Conservation (phyloP, 2,329 filamentous ascomycete genomes). For the Aciculosporium take region DNA sequence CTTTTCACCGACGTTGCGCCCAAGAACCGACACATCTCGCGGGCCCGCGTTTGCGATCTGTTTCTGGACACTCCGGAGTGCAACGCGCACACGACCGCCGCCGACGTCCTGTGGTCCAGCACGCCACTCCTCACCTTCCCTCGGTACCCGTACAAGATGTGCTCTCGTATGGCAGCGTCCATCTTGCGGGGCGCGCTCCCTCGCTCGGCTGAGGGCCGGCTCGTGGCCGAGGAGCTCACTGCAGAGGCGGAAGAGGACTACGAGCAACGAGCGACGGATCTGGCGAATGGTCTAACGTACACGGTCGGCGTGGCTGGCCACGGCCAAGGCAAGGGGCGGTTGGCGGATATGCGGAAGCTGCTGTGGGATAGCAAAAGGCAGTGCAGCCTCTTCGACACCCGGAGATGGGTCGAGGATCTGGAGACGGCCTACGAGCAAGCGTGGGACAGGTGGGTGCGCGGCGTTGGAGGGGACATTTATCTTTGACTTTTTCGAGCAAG, state of each 20-base stretch:
- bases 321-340: constrained; percentile 47
- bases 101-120: constrained; percentile 91
- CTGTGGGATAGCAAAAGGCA: constrained; percentile 74
- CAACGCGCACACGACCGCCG: constrained; percentile 94
- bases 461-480: constrained; percentile 87
- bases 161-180: constrained; percentile 90
- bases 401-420: constrained; percentile 77
- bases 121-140: constrained; percentile 84
- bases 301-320: constrained; percentile 26
- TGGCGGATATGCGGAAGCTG: constrained; percentile 66
- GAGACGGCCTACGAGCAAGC: constrained; percentile 80
- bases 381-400: constrained; percentile 82
- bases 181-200: constrained; percentile 85
- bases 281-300: constrained; percentile 54
- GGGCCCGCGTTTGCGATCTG: constrained; percentile 81
- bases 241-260: constrained; percentile 69
- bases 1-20: constrained; percentile 94
- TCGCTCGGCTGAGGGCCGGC: constrained; percentile 48
- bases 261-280: constrained; percentile 57
- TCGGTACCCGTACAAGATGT: constrained; percentile 96
- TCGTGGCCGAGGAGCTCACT: constrained; percentile 62
- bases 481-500: constrained; percentile 37
- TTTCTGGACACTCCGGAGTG: constrained; percentile 97
- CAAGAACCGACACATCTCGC: constrained; percentile 84
- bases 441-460: constrained; percentile 76